phyloP scores from a whole-genome alignment of 345 rosid genomes.

The Crucihimalaya himalaica region DNA sequence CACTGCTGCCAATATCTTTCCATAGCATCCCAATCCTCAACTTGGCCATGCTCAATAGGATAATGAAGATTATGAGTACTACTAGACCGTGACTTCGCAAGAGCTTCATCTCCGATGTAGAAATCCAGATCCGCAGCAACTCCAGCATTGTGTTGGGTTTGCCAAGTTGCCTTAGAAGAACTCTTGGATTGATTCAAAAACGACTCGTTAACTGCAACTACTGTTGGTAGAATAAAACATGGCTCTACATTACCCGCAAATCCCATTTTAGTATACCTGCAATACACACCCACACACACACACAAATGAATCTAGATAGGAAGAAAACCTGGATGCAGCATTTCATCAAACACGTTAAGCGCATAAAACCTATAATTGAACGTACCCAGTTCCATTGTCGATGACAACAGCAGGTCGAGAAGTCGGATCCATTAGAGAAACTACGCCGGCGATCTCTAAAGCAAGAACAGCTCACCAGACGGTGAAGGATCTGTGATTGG shows the following conservation, averaged over 20 bases:
- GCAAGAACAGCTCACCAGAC: constrained; percentile 17
- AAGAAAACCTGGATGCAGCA: constrained; percentile 28
- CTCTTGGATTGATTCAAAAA: constrained; percentile 70
- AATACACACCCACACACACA: constrained; percentile 13
- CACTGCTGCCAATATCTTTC: constrained; percentile 99
- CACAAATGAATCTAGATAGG: neutral
- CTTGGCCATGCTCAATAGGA: constrained; percentile 89
- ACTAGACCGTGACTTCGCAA: constrained; percentile 71
- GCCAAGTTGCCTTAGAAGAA: constrained; percentile 72
- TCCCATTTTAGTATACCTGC: constrained; percentile 93
- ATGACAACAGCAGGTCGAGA: constrained; percentile 96
- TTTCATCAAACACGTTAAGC: constrained; percentile 47
- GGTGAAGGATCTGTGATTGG: constrained; percentile 54
- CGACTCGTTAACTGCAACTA: constrained; percentile 86
- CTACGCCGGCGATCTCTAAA: constrained; percentile 1
- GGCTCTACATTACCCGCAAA: constrained; percentile 99
- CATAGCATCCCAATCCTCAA: constrained; percentile 97
- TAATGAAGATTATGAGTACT: constrained; percentile 73
- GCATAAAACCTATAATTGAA: neutral
- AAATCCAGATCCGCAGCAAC: constrained; percentile 98
- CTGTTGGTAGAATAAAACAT: constrained; percentile 88
- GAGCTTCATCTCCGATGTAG: constrained; percentile 87
- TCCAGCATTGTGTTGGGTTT: constrained; percentile 87
- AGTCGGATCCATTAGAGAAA: constrained; percentile 72
- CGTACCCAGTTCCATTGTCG: constrained; percentile 96